Evolutionary conservation across 116 monocot species (phyloP).

Genomic region (Dioscorea cayenensis): DNA sequence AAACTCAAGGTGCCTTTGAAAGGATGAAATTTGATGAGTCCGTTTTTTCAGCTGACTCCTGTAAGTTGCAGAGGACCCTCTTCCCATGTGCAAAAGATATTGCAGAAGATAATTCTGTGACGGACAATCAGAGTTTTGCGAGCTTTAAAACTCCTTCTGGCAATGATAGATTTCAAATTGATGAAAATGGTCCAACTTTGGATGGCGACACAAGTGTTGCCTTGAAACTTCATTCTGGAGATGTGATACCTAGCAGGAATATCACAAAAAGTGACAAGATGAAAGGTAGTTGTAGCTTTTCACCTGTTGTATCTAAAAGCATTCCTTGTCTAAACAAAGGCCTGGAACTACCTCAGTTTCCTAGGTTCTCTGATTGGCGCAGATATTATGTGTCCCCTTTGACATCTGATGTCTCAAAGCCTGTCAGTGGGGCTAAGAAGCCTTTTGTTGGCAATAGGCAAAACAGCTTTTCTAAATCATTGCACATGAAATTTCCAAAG

Average conservation of each 20-base stretch:
- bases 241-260: neutral
- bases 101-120: neutral
- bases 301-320: neutral
- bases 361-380: conserved; percentile 4
- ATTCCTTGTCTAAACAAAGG: neutral
- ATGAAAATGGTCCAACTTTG: neutral
- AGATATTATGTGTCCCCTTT: conserved; percentile 30
- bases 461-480: conserved; percentile 6
- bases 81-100: neutral
- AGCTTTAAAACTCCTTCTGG: neutral
- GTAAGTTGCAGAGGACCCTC: neutral
- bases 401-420: neutral
- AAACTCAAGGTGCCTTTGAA: neutral
- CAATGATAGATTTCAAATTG: neutral
- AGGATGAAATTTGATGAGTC: conserved; percentile 8
- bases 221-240: neutral
- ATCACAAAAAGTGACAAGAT: neutral
- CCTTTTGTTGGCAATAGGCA: neutral
- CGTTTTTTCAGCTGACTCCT: neutral
- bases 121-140: neutral
- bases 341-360: conserved; percentile 4
- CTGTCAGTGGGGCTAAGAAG: neutral
- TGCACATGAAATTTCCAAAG: conserved; percentile 53
- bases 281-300: neutral
- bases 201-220: neutral